Evolutionary conservation across 495 filamentous ascomycete species (phyloP), one percentile per base, ranked within the genome.

Genomic region (Podospora anserina): DNA sequence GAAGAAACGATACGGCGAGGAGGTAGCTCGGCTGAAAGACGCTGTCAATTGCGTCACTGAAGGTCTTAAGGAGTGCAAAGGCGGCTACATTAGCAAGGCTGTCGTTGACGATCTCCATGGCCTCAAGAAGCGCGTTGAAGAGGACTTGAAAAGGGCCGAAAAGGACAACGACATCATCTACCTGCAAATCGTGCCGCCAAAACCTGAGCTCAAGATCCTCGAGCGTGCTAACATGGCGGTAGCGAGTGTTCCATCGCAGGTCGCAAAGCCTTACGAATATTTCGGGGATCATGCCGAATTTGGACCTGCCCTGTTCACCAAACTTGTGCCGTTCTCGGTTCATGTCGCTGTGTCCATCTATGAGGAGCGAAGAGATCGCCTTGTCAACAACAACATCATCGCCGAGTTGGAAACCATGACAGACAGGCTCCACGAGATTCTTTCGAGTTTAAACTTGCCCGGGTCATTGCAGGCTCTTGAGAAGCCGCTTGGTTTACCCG

Each of bases 101-200:
- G 92, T 98, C 0, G 76, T 92, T 9, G 90, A 88, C 7, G 95
- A 98, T 77, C 80, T 98, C 64, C 90, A 93, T 61, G 91, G 88
- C 0, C 77, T 99, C 55, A 97, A 94, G 80, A 90, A 81, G 67
- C 88, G 89, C 63, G 91, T 97, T 2, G 82, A 88, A 58, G 93
- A 97, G 68, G 92, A 96, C 71, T 74, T 99, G 67, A 97, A 96
- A 78, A 82, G 94, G 61, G 94, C 95, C 0, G 95, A 98, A 78
- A 96, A 92, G 77, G 95, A 99, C 73, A 99, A 99, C 70, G 92
- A 99, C 78, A 78, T 96, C 61, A 97, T 99, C 19, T 99, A 98
- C 76, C 81, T 97, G 4, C 87, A 89, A 64, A 84, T 90, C 1
- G 92, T 97, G 1, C 93, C 95, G 9, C 88, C 92, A 5, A 97